phyloP scores from a whole-genome alignment of 1,284 basidiomycete genomes.

The Malassezia caprae region DNA sequence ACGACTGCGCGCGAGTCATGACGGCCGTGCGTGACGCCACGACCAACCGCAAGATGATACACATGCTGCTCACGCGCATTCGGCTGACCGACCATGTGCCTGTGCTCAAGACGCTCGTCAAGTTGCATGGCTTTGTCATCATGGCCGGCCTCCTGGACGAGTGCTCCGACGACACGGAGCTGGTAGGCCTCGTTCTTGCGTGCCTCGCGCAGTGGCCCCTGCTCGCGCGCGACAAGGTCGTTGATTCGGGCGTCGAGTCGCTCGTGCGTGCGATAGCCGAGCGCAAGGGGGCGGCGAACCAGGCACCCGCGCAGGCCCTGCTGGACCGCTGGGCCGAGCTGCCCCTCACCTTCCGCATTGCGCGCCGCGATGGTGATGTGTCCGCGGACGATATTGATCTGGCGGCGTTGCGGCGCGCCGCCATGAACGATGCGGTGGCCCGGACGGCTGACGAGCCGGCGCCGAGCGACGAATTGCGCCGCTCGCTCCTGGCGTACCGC shows the following conservation, averaged over 20 bases:
- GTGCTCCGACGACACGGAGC: conserved; percentile 61
- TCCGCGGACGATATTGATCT: not conserved
- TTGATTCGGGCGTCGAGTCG: conserved; percentile 54
- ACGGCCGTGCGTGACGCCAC: conserved; percentile 80
- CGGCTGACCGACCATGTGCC: conserved; percentile 75
- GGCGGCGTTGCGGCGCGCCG: conserved; percentile 8
- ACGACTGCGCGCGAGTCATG: conserved; percentile 72
- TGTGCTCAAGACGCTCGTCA: conserved; percentile 74
- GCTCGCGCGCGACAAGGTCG: conserved; percentile 81
- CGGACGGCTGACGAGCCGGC: not conserved
- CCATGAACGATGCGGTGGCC: not conserved
- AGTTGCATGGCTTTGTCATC: conserved; percentile 81
- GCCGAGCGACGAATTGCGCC: conserved; percentile 17
- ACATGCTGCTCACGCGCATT: conserved; percentile 74
- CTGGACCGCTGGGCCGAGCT: conserved; percentile 65
- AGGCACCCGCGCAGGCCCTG: conserved; percentile 52
- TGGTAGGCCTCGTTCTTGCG: conserved; percentile 57
- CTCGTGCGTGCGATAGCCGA: conserved; percentile 41
- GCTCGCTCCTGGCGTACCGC: conserved; percentile 10
- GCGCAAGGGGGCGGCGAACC: conserved; percentile 14
- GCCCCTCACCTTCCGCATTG: conserved; percentile 68
- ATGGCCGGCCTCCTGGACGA: conserved; percentile 83
- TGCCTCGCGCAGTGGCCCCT: conserved; percentile 60
- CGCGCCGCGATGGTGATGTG: conserved; percentile 43
- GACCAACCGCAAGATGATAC: conserved; percentile 67